Conservation (phyloP, 2,329 filamentous ascomycete genomes). For the Huntiella moniliformis region DNA sequence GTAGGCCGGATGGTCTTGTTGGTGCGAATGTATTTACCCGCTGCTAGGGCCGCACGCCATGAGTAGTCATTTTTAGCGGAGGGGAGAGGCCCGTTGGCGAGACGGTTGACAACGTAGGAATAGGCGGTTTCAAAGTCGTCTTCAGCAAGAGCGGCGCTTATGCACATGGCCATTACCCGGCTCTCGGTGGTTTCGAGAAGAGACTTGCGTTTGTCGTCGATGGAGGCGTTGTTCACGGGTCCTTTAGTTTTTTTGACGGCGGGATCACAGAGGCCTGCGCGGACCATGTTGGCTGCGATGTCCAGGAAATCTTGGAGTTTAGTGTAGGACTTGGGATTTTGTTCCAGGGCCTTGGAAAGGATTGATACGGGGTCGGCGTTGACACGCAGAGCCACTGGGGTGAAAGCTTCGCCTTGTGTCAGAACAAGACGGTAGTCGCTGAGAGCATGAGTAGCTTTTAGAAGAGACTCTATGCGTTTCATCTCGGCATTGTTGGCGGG, state of each 20-base stretch:
- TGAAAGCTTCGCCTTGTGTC: constrained; percentile 64
- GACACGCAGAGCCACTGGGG: constrained; percentile 58
- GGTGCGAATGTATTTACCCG: constrained; percentile 53
- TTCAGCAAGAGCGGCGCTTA: constrained; percentile 56
- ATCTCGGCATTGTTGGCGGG: constrained; percentile 29
- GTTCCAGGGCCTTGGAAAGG: constrained; percentile 53
- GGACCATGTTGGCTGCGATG: constrained; percentile 48
- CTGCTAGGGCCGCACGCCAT: constrained; percentile 60
- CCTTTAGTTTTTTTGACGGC: background rate
- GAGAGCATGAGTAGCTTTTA: constrained; percentile 55
- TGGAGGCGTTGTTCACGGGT: constrained; percentile 12
- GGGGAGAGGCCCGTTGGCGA: constrained; percentile 23
- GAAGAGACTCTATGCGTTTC: constrained; percentile 40
- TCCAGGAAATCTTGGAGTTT: constrained; percentile 53
- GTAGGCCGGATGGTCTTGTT: constrained; percentile 34
- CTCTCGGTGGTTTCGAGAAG: constrained; percentile 31
- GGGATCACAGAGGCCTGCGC: constrained; percentile 25
- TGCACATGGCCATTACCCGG: constrained; percentile 61
- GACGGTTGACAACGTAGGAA: constrained; percentile 57
- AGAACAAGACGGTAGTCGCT: constrained; percentile 61
- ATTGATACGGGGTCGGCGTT: constrained; percentile 58
- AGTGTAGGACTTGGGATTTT: constrained; percentile 57
- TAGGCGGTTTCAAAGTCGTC: constrained; percentile 77
- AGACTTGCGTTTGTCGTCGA: constrained; percentile 15
- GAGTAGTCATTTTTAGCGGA: constrained; percentile 41